phyloP scores from a whole-genome alignment of 2,329 filamentous ascomycete genomes.

The Karstenula rhodostoma region DNA sequence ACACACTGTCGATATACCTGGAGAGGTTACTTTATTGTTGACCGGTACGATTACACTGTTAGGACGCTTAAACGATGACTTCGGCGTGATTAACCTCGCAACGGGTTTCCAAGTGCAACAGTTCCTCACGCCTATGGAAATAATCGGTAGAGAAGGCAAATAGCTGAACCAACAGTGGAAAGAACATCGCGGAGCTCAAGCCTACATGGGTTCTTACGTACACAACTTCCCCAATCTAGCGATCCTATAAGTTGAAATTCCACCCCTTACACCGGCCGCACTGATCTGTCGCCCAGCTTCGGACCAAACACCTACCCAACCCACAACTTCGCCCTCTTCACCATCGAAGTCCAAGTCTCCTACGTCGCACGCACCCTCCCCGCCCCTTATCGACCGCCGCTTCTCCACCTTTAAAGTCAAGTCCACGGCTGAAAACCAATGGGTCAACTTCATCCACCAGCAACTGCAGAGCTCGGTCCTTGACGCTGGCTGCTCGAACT shows the following conservation, averaged over 20 bases:
- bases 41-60: no score
- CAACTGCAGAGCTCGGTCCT: conserved; percentile 48
- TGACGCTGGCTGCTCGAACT: conserved; percentile 51
- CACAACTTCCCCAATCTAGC: conserved; percentile 38
- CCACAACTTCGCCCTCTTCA: conserved; percentile 46
- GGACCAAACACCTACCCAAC: conserved; percentile 41
- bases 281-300: conserved; percentile 20
- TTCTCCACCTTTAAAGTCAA: conserved; percentile 49
- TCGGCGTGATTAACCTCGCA: conserved; percentile 46
- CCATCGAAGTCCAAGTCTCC: conserved; percentile 40
- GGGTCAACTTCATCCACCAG: conserved; percentile 41
- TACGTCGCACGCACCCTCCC: conserved; percentile 42
- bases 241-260: conserved; percentile 17
- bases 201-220: conserved; percentile 28
- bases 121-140: conserved; percentile 46
- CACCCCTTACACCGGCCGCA: not conserved
- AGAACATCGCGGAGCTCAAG: conserved; percentile 26
- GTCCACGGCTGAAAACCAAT: conserved; percentile 41
- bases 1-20: no score
- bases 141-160: conserved; percentile 35
- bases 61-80: conserved; percentile 11
- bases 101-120: conserved; percentile 48
- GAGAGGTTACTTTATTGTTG: no score
- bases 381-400: conserved; percentile 44
- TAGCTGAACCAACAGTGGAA: conserved; percentile 30